Evolutionary conservation across 1,284 basidiomycete genomes (phyloP).

Genomic region (Blastosporella zonata): DNA sequence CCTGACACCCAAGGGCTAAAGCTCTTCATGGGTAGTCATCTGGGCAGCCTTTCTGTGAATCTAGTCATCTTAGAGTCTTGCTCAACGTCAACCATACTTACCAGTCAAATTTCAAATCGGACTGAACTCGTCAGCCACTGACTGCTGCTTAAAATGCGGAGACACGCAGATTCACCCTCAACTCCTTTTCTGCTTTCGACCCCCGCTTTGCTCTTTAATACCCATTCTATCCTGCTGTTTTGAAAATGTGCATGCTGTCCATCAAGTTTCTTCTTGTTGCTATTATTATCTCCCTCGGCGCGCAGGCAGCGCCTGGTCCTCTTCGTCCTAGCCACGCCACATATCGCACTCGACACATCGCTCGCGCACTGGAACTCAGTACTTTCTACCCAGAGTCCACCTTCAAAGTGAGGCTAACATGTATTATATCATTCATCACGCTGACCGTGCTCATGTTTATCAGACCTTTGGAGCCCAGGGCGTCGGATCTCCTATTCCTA

Average conservation of each 20-base stretch:
- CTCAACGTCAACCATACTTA: no score
- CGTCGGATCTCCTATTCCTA: background rate
- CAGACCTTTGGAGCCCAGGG: constrained; percentile 14
- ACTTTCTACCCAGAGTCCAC: constrained; percentile 42
- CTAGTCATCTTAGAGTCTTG: no score
- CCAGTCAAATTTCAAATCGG: background rate
- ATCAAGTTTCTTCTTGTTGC: background rate
- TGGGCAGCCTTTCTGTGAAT: no score
- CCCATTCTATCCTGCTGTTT: background rate
- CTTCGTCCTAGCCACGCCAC: constrained; percentile 2
- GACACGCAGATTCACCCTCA: background rate
- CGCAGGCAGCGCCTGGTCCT: background rate
- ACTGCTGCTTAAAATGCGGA: background rate
- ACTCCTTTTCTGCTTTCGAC: background rate
- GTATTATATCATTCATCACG: background rate
- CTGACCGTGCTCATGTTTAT: background rate
- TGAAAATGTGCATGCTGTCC: constrained; percentile 4
- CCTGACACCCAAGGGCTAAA: no score
- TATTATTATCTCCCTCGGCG: constrained; percentile 2
- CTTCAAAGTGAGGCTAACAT: constrained; percentile 33
- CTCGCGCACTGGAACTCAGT: constrained; percentile 24
- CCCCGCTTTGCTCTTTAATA: background rate
- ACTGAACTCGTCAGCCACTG: background rate
- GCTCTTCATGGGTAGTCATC: no score
- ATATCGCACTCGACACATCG: constrained; percentile 3